Evolutionary conservation across 73 alveolate species (phyloP).

Genomic region (Blepharisma japonicum): DNA sequence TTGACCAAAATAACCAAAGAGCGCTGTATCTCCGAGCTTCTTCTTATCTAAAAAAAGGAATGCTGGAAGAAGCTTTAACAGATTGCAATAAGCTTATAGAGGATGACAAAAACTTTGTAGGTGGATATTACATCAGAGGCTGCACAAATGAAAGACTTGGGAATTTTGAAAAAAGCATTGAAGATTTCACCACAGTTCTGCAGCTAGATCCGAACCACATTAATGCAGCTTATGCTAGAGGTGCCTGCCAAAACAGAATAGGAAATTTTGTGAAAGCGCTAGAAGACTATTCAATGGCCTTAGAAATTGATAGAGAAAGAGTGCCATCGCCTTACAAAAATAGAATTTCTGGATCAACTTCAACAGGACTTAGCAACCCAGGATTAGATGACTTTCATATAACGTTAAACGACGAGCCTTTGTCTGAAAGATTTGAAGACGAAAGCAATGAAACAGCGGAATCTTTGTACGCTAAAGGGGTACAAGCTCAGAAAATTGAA

Average conservation of each 20-base stretch:
- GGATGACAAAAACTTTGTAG: constrained; percentile 66
- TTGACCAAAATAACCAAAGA: constrained; percentile 63
- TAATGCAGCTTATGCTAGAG: constrained; percentile 93
- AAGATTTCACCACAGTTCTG: constrained; percentile 82
- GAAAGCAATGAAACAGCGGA: too few species aligned
- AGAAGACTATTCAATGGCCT: constrained; percentile 94
- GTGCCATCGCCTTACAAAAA: neutral
- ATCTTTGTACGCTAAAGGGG: too few species aligned
- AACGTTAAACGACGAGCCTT: too few species aligned
- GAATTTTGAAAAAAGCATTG: constrained; percentile 78
- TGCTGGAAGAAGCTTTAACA: constrained; percentile 59
- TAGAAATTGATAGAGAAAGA: constrained; percentile 76
- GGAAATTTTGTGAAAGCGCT: constrained; percentile 94
- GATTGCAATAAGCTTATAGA: constrained; percentile 71
- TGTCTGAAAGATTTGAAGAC: too few species aligned
- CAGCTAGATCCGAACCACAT: constrained; percentile 89
- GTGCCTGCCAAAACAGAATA: constrained; percentile 93
- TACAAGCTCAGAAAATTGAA: constrained; percentile 91
- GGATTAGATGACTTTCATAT: too few species aligned
- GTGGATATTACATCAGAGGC: constrained; percentile 78
- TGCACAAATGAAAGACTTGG: constrained; percentile 76
- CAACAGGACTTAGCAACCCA: constrained; percentile 18
- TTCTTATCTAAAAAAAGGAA: constrained; percentile 52
- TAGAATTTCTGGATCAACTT: neutral
- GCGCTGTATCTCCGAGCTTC: constrained; percentile 71